Conservation (phyloP, 768 basidiomycete species). For the Russula sp. region DNA sequence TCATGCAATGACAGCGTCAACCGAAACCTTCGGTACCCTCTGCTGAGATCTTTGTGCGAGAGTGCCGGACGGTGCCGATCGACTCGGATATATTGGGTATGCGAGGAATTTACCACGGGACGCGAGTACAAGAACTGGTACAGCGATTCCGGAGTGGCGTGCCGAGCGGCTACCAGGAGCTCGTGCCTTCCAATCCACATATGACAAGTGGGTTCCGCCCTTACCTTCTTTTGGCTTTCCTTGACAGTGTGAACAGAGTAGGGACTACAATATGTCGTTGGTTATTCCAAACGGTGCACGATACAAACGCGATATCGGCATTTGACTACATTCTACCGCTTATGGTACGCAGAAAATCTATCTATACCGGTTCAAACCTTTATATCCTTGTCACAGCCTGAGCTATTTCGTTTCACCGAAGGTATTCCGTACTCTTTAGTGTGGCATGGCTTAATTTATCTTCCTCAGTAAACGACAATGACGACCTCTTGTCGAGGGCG, state of each 20-base stretch:
- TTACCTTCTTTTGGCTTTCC: not conserved
- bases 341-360: conserved; percentile 50
- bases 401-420: conserved; percentile 74
- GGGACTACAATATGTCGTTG: conserved; percentile 71
- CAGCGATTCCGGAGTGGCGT: conserved; percentile 65
- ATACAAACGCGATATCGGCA: conserved; percentile 68
- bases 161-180: conserved; percentile 67
- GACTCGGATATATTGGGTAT: conserved; percentile 76
- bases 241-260: conserved; percentile 43
- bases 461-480: conserved; percentile 62
- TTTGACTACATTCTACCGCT: conserved; percentile 83
- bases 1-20: conserved; percentile 48
- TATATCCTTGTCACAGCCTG: conserved; percentile 47
- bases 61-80: conserved; percentile 54
- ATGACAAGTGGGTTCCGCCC: conserved; percentile 58
- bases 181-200: conserved; percentile 80
- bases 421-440: conserved; percentile 36
- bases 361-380: conserved; percentile 14
- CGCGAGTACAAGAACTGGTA: conserved; percentile 58
- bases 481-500: conserved; percentile 63
- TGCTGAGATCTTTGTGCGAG: conserved; percentile 61
- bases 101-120: conserved; percentile 58
- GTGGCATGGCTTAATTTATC: not conserved
- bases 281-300: conserved; percentile 71
- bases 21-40: conserved; percentile 60